phyloP scores from a whole-genome alignment of 208 protist species.

The Trypanosoma rangeli region DNA sequence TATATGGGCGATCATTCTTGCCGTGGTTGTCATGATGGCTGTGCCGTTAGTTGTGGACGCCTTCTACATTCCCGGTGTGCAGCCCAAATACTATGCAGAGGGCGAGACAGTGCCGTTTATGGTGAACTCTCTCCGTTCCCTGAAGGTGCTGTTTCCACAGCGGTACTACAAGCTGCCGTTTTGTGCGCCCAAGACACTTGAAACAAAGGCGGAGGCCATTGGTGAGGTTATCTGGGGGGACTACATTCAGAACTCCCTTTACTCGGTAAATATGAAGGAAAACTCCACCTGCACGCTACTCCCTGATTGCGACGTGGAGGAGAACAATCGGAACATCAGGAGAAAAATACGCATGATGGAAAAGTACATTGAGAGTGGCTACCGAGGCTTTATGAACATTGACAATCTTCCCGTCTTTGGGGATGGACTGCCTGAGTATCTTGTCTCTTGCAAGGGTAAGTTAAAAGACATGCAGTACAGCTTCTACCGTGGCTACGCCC shows the following conservation, averaged over 20 bases:
- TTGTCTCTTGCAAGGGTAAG: slow-evolving; percentile 16
- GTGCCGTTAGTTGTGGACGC: slow-evolving; percentile 14
- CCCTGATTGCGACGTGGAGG: slow-evolving; percentile 38
- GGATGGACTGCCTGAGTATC: neutral
- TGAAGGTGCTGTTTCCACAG: slow-evolving; percentile 58
- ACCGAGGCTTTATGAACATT: slow-evolving; percentile 84
- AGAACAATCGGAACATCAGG: slow-evolving; percentile 35
- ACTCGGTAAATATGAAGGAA: slow-evolving; percentile 53
- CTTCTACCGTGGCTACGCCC: slow-evolving; percentile 65
- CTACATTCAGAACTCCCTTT: slow-evolving; percentile 68
- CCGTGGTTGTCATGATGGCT: slow-evolving; percentile 1
- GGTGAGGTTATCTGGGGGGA: slow-evolving; percentile 87
- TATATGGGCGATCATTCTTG: too few relatives aligned
- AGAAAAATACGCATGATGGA: slow-evolving; percentile 32
- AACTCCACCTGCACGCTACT: slow-evolving; percentile 44
- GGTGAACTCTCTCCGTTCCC: slow-evolving; percentile 76
- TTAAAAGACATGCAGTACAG: slow-evolving; percentile 29
- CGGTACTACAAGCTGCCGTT: slow-evolving; percentile 77
- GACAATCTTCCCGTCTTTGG: slow-evolving; percentile 79
- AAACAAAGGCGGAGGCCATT: slow-evolving; percentile 44
- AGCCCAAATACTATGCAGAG: slow-evolving; percentile 49
- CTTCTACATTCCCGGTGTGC: slow-evolving; percentile 66
- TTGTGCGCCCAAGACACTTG: slow-evolving; percentile 39
- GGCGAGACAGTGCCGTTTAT: slow-evolving; percentile 45
- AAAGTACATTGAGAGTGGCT: slow-evolving; percentile 65